Evolutionary conservation across 495 filamentous ascomycete genomes (phyloP).

Genomic region (Talaromyces proteolyticus): DNA sequence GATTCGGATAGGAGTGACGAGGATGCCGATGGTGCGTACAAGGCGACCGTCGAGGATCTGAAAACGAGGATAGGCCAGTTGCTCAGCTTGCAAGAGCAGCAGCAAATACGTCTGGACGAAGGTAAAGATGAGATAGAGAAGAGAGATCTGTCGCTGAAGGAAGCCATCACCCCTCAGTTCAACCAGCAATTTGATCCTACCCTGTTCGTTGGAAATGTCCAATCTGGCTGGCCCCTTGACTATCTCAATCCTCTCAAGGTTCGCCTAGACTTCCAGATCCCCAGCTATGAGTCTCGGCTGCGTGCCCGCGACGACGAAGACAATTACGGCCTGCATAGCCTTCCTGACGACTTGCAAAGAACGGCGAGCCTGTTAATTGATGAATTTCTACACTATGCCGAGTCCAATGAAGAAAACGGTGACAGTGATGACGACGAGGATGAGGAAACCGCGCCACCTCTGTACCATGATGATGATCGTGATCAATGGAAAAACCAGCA

Average conservation of each 20-base stretch:
- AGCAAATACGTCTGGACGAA: too few species aligned
- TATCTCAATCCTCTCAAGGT: constrained; percentile 30
- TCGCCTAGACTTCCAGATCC: constrained; percentile 21
- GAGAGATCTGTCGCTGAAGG: constrained; percentile 6
- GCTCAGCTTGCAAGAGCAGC: too few species aligned
- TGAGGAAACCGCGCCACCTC: too few species aligned
- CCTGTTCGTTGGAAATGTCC: constrained; percentile 33
- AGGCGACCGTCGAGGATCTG: not conserved
- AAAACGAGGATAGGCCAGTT: not conserved
- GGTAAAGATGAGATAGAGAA: too few species aligned
- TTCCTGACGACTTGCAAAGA: constrained; percentile 8
- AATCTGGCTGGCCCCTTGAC: constrained; percentile 38
- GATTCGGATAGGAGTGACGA: too few species aligned
- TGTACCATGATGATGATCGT: constrained; percentile 11
- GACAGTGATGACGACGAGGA: too few species aligned
- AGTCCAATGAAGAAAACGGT: too few species aligned
- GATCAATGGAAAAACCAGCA: constrained; percentile 36
- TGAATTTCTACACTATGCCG: too few species aligned
- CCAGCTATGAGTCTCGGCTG: not conserved
- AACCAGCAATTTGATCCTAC: constrained; percentile 37
- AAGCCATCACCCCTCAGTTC: constrained; percentile 15
- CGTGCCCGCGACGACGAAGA: too few species aligned
- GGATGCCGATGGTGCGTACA: not conserved
- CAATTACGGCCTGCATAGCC: not conserved
- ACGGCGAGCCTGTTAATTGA: constrained; percentile 11